Conservation (phyloP, 257 asterid genomes). For the Solanum corneliomulleri region DNA sequence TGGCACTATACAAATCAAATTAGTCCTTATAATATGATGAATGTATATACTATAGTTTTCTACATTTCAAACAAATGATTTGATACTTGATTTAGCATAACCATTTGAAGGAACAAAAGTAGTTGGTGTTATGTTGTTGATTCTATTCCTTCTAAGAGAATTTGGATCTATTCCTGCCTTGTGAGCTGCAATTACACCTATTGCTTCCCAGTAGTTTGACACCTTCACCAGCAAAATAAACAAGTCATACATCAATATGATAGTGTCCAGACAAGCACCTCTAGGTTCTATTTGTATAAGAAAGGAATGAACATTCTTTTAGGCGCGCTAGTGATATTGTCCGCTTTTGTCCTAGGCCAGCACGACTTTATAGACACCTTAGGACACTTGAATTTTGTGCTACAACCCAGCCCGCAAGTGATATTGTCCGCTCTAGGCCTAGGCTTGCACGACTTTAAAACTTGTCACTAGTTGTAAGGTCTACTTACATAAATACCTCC, state of each 20-base stretch:
- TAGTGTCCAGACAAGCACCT: background rate
- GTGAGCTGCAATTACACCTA: slow-evolving; percentile 84
- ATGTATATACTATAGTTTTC: background rate
- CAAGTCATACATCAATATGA: background rate
- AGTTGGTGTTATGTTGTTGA: slow-evolving; percentile 23
- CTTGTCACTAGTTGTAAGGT: background rate
- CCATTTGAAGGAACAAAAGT: slow-evolving; percentile 24
- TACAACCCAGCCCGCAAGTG: background rate
- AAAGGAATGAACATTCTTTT: background rate
- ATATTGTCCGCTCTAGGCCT: background rate
- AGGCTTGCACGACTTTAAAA: background rate
- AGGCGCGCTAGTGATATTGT: background rate
- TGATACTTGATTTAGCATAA: slow-evolving; percentile 9
- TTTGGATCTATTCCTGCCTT: slow-evolving; percentile 79
- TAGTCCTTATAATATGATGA: background rate
- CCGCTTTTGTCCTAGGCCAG: background rate
- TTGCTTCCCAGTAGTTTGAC: slow-evolving; percentile 91
- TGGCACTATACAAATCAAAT: background rate
- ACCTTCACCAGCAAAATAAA: slow-evolving; percentile 49
- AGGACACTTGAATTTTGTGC: background rate
- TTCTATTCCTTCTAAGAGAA: slow-evolving; percentile 54
- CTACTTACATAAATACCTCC: background rate
- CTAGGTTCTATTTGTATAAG: background rate
- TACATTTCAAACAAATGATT: slow-evolving; percentile 2
- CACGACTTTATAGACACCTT: background rate